These are phyloP conservation scores for Oryza punctata DNA, from an alignment of 176 grass and related monocot genomes.

Conservation along the genomic window DNA sequence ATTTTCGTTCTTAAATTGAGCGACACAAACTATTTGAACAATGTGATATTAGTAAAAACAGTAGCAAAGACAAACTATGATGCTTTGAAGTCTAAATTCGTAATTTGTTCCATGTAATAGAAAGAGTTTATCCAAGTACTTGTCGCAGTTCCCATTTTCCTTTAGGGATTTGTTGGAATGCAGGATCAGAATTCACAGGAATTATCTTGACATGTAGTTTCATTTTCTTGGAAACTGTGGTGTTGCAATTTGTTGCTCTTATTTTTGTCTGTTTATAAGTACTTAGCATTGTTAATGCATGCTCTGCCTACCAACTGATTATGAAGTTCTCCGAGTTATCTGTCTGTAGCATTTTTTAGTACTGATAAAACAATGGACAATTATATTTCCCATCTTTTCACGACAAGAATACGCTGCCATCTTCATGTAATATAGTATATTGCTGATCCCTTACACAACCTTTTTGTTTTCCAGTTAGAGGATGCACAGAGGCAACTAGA, in stretches of 20 bases:
- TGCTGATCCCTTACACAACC: neutral
- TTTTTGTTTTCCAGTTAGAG: constrained; percentile 65
- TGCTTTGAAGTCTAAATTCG: neutral
- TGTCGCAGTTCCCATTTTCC: constrained; percentile 6
- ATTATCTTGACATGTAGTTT: neutral
- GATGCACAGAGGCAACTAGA: constrained; percentile 73
- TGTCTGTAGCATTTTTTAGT: neutral
- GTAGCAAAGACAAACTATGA: neutral
- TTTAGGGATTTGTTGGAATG: neutral
- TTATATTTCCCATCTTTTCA: neutral
- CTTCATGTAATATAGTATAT: neutral
- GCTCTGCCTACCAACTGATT: no score
- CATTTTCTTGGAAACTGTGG: neutral
- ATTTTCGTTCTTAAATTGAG: neutral
- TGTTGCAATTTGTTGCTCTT: neutral
- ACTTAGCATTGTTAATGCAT: neutral
- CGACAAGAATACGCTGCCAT: neutral
- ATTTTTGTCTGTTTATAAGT: constrained; percentile 16
- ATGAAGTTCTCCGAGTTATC: no score
- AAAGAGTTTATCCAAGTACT: neutral
- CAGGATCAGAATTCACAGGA: neutral
- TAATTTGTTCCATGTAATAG: constrained; percentile 12
- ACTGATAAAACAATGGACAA: neutral
- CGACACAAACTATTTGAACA: neutral
- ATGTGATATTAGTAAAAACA: neutral